Evolutionary conservation across 139 green algal species (phyloP), one percentile per base, ranked within the genome.

Genomic region (Chlamydomonas schloesseri): DNA sequence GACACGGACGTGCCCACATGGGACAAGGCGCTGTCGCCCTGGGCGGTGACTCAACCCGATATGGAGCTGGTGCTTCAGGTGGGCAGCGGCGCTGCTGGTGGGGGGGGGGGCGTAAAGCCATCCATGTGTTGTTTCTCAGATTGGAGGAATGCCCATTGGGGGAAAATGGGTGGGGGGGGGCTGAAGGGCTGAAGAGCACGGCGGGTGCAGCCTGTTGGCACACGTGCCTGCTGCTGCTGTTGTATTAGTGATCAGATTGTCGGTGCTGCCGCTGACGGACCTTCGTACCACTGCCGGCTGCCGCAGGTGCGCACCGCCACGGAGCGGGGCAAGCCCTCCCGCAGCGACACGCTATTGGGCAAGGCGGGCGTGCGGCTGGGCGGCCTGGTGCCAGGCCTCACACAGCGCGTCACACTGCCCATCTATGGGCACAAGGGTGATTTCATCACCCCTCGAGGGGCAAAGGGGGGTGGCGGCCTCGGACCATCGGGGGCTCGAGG

Each of bases 61-160:
- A 21, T n/a, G 58, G 68, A 89, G 53, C 84, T 89, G 60, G 57
- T 75, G 10, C 60, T 89, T 10, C 60, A 89, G 74, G 84, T 84
- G 53, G 29, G 82, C 1, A 1, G 47, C 42, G 34, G 78, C 34
- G 20, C 28, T 4, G 24, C 21, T 17, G 24, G 24, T 17, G 60
- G 18, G 60, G 60, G 55, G 55, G 55, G n/a, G n/a, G n/a, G n/a
- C n/a, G n/a, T n/a, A n/a, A n/a, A n/a, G n/a, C n/a, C n/a, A n/a
- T n/a, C n/a, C n/a, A n/a, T n/a, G n/a, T n/a, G n/a, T n/a, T n/a
- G n/a, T n/a, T n/a, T n/a, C n/a, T 11, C 55, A 6, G 75, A 82
- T 21, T 21, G 53, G 3, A 31, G 55, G 33, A 37, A 62, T 6
- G 23, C n/a, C n/a, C n/a, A n/a, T n/a, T n/a, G n/a, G n/a, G n/a